Evolutionary conservation across 129 eudicot species (phyloP), one percentile per base, ranked within the genome.

Genomic region (Flaveria bidentis): DNA sequence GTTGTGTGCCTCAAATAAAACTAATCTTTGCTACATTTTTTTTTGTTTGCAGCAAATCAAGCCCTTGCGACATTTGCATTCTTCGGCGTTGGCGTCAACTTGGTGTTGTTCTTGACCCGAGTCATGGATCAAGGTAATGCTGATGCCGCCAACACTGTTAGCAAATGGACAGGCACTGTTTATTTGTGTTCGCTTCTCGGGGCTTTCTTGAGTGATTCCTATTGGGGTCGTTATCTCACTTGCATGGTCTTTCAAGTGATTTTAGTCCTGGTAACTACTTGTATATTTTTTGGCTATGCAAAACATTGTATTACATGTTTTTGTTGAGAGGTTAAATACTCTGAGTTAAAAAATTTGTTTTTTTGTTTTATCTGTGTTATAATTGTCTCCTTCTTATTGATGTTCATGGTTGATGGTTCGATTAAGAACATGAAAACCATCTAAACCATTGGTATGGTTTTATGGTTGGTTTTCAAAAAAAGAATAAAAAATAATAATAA

Each of bases 111-210:
- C 85, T 68, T 93, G 82, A 93, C 98, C 18, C 83, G 97, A 71
- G 98, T 93, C 55, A 82, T 93, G 12, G 89, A 83, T 36, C 96
- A 90, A 76, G 89, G 84, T 67, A 93, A 87, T 28, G 98, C 98
- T 2, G 46, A 87, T 65, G 98, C 98, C 2, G 98, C 98, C 13
- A 93, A 93, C 65, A 90, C 81, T 15, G 96, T 90, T 15, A 93
- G 98, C 83, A 90, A 76, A 56, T 93, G 98, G 98, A 93, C 98
- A 0, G 97, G 98, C 23, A 93, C 98, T 1, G 98, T 93, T 33
- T 93, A 93, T 82, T 46, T 93, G 63, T 93, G 90, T 77, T 93
- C 98, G 1, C 79, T 90, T 53, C 74, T 93, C 3, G 98, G 92
- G 68, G 98, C 98, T 18, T 93, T 93, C 80, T 90, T 93, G 3